Conservation (phyloP, 345 rosid species). For the Lagerstroemia speciosa region DNA sequence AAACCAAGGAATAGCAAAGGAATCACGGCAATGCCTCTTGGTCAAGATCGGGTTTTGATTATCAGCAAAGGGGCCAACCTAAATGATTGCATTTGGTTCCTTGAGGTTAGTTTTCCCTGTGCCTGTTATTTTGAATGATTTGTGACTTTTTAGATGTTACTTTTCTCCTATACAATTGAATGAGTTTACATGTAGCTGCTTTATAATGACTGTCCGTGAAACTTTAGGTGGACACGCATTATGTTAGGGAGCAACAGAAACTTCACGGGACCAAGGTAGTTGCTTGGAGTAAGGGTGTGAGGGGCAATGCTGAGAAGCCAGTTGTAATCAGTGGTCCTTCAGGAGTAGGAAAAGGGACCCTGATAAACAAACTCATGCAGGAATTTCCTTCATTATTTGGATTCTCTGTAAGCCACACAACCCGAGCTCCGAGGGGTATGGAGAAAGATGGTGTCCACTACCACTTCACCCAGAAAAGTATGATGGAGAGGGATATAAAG, state of each 20-base stretch:
- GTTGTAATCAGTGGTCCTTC: slow-evolving; percentile 89
- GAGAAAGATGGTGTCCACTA: slow-evolving; percentile 68
- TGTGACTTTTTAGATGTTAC: not conserved
- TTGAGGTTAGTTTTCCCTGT: slow-evolving; percentile 46
- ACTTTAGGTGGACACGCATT: slow-evolving; percentile 54
- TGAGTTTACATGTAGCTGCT: not conserved
- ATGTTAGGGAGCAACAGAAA: slow-evolving; percentile 51
- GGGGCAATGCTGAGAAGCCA: slow-evolving; percentile 57
- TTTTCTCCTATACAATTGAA: not conserved
- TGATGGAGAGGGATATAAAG: slow-evolving; percentile 74
- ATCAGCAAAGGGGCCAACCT: slow-evolving; percentile 56
- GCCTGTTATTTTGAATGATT: not conserved
- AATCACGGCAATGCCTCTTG: slow-evolving; percentile 43
- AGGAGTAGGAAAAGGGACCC: slow-evolving; percentile 86
- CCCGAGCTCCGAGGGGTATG: slow-evolving; percentile 60
- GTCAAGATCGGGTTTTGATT: slow-evolving; percentile 58
- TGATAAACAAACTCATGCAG: slow-evolving; percentile 63
- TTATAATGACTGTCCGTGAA: not conserved
- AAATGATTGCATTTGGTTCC: slow-evolving; percentile 87
- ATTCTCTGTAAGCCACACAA: slow-evolving; percentile 87
- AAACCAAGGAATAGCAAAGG: slow-evolving; percentile 56
- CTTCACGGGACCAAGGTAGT: slow-evolving; percentile 45
- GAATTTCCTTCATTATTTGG: slow-evolving; percentile 83
- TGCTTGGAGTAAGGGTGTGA: slow-evolving; percentile 82
- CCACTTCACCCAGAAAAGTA: slow-evolving; percentile 63